Percentiles rank a stretch among this genome's conserved stretches.
phyloP scores from a whole-genome alignment of 805 yeast genomes.

The Lipomyces oligophaga region DNA sequence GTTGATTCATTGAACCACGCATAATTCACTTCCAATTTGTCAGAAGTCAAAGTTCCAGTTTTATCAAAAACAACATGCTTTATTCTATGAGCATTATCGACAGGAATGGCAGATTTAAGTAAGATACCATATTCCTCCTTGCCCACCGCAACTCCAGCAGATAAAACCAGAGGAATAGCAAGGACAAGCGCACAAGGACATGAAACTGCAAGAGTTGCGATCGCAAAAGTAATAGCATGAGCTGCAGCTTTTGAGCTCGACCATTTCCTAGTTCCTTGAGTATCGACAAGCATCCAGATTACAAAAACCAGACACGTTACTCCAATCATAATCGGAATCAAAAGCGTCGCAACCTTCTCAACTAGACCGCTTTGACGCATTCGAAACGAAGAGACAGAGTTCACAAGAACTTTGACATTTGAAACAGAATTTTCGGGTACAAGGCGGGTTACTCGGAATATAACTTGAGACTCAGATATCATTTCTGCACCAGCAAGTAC shows the following conservation, averaged over 20 bases:
- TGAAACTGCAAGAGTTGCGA: conserved; percentile 18
- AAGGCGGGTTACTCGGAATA: conserved; percentile 47
- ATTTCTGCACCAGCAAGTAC: conserved; percentile 70
- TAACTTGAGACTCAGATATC: conserved; percentile 44
- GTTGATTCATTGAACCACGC: conserved; percentile 7
- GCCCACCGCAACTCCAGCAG: conserved; percentile 28
- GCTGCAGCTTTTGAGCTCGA: conserved; percentile 2
- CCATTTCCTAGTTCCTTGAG: conserved; percentile 47
- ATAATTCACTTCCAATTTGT: conserved; percentile 2
- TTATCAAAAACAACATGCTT: conserved; percentile 26
- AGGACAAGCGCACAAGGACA: conserved; percentile 31
- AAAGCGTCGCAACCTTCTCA: conserved; percentile 60
- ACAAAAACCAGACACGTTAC: conserved; percentile 49
- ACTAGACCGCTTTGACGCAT: conserved; percentile 71
- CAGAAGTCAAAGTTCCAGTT: conserved; percentile 27
- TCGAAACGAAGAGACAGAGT: conserved; percentile 59
- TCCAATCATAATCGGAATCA: conserved; percentile 65
- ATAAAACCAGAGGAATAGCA: conserved; percentile 26
- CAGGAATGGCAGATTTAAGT: conserved; percentile 19
- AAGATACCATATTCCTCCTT: conserved; percentile 15
- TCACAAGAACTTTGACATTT: conserved; percentile 62
- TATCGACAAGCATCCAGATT: conserved; percentile 67
- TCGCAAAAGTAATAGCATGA: conserved; percentile 19
- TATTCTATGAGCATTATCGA: conserved; percentile 7
- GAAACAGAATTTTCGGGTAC: conserved; percentile 45